Evolutionary conservation across 768 basidiomycete genomes (phyloP).

Genomic region (Kwoniella bestiolae): DNA sequence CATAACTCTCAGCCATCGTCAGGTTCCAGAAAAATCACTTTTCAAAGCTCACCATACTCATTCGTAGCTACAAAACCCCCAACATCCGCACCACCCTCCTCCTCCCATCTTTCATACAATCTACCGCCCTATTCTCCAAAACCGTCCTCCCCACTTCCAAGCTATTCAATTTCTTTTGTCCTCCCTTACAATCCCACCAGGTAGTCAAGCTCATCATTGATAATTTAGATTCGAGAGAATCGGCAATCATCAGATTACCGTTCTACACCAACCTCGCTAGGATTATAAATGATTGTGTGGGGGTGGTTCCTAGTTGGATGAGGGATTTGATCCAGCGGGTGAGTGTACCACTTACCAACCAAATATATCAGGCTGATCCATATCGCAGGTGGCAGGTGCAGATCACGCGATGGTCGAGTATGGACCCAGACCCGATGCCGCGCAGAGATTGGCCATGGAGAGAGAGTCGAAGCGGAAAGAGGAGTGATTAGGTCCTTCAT

Average conservation of each 20-base stretch:
- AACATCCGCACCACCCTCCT: constrained; percentile 85
- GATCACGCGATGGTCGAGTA: constrained; percentile 68
- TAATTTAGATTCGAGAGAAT: constrained; percentile 79
- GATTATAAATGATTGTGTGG: constrained; percentile 29
- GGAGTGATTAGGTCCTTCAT: background rate
- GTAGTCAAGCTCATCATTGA: constrained; percentile 81
- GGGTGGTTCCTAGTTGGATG: constrained; percentile 49
- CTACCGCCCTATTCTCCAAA: constrained; percentile 70
- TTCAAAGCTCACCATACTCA: background rate
- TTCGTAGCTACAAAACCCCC: constrained; percentile 69
- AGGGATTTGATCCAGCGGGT: constrained; percentile 77
- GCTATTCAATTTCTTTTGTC: constrained; percentile 74
- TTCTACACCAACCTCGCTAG: constrained; percentile 46
- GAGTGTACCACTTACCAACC: constrained; percentile 32
- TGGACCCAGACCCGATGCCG: constrained; percentile 50
- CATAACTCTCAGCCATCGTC: background rate
- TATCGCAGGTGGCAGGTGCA: constrained; percentile 71
- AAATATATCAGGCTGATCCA: too few relatives aligned
- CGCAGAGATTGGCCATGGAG: constrained; percentile 29
- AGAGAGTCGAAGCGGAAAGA: background rate
- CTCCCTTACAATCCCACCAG: constrained; percentile 71
- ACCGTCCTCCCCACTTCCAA: constrained; percentile 61
- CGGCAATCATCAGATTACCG: constrained; percentile 71
- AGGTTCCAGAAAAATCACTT: too few relatives aligned
- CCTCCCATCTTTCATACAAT: constrained; percentile 76